These are phyloP conservation scores for Calamus simplicifolius DNA, from an alignment of 176 grass and related monocot species.

Conservation along the genomic window DNA sequence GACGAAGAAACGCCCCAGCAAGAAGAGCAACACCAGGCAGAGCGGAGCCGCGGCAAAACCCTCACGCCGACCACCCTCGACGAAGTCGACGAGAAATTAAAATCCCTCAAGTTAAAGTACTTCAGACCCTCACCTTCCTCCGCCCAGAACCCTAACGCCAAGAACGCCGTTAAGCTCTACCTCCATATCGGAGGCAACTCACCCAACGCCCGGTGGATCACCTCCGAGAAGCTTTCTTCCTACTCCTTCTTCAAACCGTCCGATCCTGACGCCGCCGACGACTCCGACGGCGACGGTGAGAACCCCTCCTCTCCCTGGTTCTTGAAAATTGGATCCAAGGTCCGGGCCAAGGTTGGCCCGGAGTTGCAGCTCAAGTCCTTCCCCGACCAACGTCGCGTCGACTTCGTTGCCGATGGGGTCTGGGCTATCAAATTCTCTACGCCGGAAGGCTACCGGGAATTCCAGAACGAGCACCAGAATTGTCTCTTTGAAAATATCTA, in stretches of 20 bases:
- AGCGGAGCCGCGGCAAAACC: neutral
- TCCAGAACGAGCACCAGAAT: conserved; percentile 63
- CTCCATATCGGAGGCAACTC: conserved; percentile 78
- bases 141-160: conserved; percentile 30
- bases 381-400: conserved; percentile 54
- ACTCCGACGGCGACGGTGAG: conserved; percentile 35
- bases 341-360: conserved; percentile 53
- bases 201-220: conserved; percentile 60
- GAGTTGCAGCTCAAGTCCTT: conserved; percentile 89
- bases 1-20: neutral
- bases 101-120: conserved; percentile 72
- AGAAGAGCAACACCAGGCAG: no score
- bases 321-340: conserved; percentile 62
- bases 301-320: conserved; percentile 46
- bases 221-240: conserved; percentile 52
- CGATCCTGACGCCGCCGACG: neutral
- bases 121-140: conserved; percentile 42
- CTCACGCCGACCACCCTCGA: conserved; percentile 30
- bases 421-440: conserved; percentile 85
- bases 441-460: conserved; percentile 39
- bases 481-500: conserved; percentile 91
- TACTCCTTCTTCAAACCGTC: conserved; percentile 43
- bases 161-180: conserved; percentile 67
- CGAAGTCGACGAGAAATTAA: conserved; percentile 64
- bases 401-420: conserved; percentile 83